Conservation (phyloP, 441 rosid genomes). For the Hura crepitans region DNA sequence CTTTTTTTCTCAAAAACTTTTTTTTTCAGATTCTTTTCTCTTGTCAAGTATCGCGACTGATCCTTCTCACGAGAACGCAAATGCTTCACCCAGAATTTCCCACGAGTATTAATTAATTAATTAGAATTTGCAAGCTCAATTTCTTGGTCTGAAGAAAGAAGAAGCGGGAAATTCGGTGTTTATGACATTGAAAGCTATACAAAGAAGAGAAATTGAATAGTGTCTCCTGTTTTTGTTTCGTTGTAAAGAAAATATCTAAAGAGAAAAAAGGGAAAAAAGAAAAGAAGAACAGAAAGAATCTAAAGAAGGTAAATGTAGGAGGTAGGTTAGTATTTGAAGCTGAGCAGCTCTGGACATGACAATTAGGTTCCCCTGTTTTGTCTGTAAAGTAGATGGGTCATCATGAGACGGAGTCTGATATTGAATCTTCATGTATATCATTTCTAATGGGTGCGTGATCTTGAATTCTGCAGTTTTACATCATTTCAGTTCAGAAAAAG, state of each 20-base stretch:
- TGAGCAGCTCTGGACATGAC: constrained; percentile 22
- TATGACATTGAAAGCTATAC: constrained; percentile 19
- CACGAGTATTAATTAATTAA: constrained; percentile 17
- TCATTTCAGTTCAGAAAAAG: constrained; percentile 22
- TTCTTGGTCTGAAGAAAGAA: background rate
- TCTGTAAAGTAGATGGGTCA: constrained; percentile 43
- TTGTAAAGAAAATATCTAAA: constrained; percentile 22
- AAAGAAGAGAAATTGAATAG: constrained; percentile 17
- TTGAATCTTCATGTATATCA: constrained; percentile 17
- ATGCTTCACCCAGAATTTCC: constrained; percentile 32
- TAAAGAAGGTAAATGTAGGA: background rate
- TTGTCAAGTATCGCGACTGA: constrained; percentile 44
- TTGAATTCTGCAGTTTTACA: constrained; percentile 21
- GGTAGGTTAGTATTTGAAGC: constrained; percentile 18
- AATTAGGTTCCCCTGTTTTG: too few relatives aligned
- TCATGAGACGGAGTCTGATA: constrained; percentile 39
- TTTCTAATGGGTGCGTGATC: too few relatives aligned
- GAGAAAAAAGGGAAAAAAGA: too few relatives aligned
- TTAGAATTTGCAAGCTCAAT: background rate
- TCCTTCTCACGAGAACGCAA: constrained; percentile 37
- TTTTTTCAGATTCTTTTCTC: constrained; percentile 40
- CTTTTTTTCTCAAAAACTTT: background rate
- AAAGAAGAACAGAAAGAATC: too few relatives aligned
- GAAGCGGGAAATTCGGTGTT: constrained; percentile 11
- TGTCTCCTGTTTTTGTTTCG: background rate